Evolutionary conservation across 306 rosid species (phyloP).

Genomic region (Inga oerstediana): DNA sequence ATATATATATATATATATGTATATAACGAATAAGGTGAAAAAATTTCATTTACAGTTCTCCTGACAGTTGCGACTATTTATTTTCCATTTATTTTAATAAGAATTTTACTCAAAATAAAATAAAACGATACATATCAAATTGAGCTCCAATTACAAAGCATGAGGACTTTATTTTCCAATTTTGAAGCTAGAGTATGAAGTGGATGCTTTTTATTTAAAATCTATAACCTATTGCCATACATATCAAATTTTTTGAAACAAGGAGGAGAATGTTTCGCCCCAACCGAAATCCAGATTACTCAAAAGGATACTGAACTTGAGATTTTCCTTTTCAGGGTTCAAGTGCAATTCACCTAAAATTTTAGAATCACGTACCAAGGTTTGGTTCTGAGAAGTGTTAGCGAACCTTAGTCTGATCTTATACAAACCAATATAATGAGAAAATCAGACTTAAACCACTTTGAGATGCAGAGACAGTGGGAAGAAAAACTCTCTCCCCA

Average conservation of each 20-base stretch:
- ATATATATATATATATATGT: not conserved
- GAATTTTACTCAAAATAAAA: too few relatives aligned
- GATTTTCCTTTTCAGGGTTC: not conserved
- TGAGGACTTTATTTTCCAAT: not conserved
- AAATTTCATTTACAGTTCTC: not conserved
- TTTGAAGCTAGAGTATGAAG: not conserved
- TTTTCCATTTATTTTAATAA: too few relatives aligned
- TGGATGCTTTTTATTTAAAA: not conserved
- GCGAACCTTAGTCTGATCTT: not conserved
- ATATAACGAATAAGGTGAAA: not conserved
- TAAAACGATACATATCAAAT: too few relatives aligned
- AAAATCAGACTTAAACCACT: constrained; percentile 16
- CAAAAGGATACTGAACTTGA: not conserved
- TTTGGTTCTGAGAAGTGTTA: not conserved
- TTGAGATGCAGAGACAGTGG: not conserved
- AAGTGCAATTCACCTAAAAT: not conserved
- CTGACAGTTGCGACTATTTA: not conserved
- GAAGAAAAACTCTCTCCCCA: constrained; percentile 4
- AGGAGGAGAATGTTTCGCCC: not conserved
- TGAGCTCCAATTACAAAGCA: too few relatives aligned
- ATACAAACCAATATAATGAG: not conserved
- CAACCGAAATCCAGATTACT: not conserved
- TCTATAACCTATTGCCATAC: not conserved
- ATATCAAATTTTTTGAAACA: not conserved
- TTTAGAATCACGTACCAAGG: not conserved